A percentile compares a stretch with the other conserved stretches of the same genome.
These are phyloP conservation scores for Sonneratia alba DNA, from an alignment of 345 rosid species.

Conservation along the genomic window DNA sequence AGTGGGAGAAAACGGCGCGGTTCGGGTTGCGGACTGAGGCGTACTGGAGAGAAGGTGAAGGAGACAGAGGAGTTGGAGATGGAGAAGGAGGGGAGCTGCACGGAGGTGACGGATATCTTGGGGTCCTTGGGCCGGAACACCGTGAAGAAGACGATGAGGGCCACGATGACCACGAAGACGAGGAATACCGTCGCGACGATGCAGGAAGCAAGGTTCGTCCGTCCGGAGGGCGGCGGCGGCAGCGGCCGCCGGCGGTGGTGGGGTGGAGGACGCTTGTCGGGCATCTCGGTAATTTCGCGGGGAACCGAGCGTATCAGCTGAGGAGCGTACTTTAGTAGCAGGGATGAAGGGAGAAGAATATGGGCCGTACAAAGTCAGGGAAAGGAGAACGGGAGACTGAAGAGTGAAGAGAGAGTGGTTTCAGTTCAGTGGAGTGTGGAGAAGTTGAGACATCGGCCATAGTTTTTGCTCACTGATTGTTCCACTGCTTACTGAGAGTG, in stretches of 20 bases:
- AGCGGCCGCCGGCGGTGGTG: slow-evolving; percentile 14
- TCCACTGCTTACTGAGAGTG: no score
- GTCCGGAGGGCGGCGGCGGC: slow-evolving; percentile 30
- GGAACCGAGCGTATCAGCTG: no score
- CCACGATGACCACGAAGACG: slow-evolving; percentile 47
- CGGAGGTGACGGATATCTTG: slow-evolving; percentile 71
- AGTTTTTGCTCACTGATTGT: no score
- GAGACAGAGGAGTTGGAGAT: slow-evolving; percentile 71
- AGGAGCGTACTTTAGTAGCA: no score
- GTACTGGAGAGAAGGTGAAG: slow-evolving; percentile 88
- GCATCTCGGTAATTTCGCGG: no score
- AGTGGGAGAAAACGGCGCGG: slow-evolving; percentile 79
- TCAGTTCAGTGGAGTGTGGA: no score
- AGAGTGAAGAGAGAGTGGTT: no score
- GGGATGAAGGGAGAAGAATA: no score
- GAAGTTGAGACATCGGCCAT: no score
- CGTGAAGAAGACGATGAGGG: slow-evolving; percentile 82
- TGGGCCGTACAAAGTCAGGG: no score
- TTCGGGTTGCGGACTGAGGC: slow-evolving; percentile 79
- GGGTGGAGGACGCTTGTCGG: not conserved
- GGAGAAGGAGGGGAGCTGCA: slow-evolving; percentile 92
- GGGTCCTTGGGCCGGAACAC: slow-evolving; percentile 87
- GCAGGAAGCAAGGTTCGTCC: slow-evolving; percentile 90
- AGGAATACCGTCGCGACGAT: slow-evolving; percentile 82
- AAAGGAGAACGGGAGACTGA: no score